Base-by-base conservation (phyloP, 257 asterid genomes). In the Primulina eburnea region DNA sequence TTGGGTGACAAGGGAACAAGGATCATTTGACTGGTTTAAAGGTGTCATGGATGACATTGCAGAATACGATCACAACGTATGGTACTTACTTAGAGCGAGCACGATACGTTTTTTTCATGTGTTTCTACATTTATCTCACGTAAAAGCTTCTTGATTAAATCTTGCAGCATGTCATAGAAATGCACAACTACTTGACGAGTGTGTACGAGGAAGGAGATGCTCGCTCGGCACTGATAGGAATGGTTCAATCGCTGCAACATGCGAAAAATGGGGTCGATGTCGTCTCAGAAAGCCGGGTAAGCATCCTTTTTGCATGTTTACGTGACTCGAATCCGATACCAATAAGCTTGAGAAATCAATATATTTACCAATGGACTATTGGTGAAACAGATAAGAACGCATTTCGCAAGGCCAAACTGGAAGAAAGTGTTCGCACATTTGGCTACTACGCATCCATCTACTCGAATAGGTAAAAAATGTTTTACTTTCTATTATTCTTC, bases 381-480 rank as follows among this genome's bases (percentile, higher is more conserved):
- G 8, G 9, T 65, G 26, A 34, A 32, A 81, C 86, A 89, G 97
- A 93, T 86, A 71, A 71, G 88, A 75, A 90, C 99, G 9, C 99
- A 93, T 80, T 93, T 93, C 64, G 91, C 99, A 33, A 79, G 99
- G 63, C 97, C 99, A n/a, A 90, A 93, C 60, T 90, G 99, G 97
- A 89, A 82, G 73, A 89, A 84, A 57, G 89, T 90, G 33, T 93
- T 93, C 80, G 55, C 87, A 11, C 78, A 72, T 63, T 74, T 93
- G 78, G 79, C 91, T 24, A 29, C 18, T 37, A 63, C 81, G 7
- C 96, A 93, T 79, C 92, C 88, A 33, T 79, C 83, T 55, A 69
- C 89, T 17, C 77, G 92, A 60, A 86, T 93, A 61, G 97, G 96
- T 93, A 80, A 73, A 80, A 3, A 35, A 60, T 28, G 4, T 28